phyloP scores from a whole-genome alignment of 192 early-diverging fungal genomes.

The Gamsiella multidivaricata region DNA sequence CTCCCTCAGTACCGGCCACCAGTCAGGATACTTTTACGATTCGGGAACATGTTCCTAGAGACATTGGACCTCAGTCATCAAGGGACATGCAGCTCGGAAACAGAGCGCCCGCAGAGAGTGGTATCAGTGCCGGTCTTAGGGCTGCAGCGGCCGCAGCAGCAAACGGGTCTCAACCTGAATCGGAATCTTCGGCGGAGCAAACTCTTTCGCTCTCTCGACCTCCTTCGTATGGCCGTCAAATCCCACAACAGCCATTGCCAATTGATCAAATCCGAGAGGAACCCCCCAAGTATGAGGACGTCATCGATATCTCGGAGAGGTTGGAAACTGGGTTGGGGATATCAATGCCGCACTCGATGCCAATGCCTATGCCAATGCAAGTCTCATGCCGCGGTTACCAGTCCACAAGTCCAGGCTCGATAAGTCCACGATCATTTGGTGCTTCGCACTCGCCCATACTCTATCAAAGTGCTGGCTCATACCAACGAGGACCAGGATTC shows the following conservation, averaged over 20 bases:
- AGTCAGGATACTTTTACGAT: not conserved
- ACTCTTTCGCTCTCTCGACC: not conserved
- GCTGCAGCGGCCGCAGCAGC: conserved; percentile 29
- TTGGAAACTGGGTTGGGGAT: conserved; percentile 17
- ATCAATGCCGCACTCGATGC: conserved; percentile 22
- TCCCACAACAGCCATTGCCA: not conserved
- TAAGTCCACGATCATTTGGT: conserved; percentile 7
- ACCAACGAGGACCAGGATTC: not conserved
- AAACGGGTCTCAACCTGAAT: not conserved
- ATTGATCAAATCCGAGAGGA: not conserved
- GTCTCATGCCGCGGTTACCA: not conserved
- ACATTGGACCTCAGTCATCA: not conserved
- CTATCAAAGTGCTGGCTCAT: conserved; percentile 9
- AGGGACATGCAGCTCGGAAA: not conserved
- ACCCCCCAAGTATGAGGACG: conserved; percentile 45
- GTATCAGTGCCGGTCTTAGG: conserved; percentile 42
- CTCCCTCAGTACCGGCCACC: not conserved
- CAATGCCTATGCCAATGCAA: conserved; percentile 20
- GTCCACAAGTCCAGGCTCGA: not conserved
- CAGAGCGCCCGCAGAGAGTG: conserved; percentile 26
- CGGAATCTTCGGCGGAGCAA: not conserved
- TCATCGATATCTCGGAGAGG: conserved; percentile 13
- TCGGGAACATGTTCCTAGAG: not conserved
- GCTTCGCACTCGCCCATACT: conserved; percentile 16
- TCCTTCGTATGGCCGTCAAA: conserved; percentile 31